Evolutionary conservation across 2,329 filamentous ascomycete genomes (phyloP).

Genomic region (Alternaria sp.): DNA sequence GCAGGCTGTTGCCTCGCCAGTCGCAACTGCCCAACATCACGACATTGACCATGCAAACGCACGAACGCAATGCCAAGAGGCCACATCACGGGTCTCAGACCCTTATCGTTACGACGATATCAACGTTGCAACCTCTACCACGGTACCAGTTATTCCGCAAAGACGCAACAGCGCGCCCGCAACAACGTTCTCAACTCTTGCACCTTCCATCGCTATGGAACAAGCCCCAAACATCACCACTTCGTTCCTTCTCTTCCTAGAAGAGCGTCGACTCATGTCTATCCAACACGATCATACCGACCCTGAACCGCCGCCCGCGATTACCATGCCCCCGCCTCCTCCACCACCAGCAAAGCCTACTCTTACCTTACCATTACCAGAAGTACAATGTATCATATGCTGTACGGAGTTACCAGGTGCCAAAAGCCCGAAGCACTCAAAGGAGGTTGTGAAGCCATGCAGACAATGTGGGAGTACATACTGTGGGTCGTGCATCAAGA

Average conservation of each 20-base stretch:
- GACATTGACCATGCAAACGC: constrained; percentile 18
- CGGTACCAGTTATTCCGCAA: background rate
- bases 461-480: constrained; percentile 36
- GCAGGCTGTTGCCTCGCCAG: constrained; percentile 23
- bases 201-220: background rate
- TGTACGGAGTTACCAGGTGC: constrained; percentile 14
- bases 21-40: constrained; percentile 16
- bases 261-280: constrained; percentile 10
- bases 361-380: background rate
- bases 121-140: constrained; percentile 4
- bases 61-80: no score
- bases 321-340: background rate
- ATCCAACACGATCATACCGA: constrained; percentile 10
- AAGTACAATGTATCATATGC: constrained; percentile 32
- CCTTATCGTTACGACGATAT: constrained; percentile 14
- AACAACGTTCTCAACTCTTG: background rate
- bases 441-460: constrained; percentile 38
- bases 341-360: background rate
- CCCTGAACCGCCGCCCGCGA: background rate
- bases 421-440: constrained; percentile 6
- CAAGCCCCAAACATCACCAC: background rate
- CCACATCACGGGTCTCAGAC: background rate
- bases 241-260: constrained; percentile 10
- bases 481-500: constrained; percentile 48
- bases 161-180: constrained; percentile 24